Percentiles rank a stretch among this genome's conserved stretches.
Conservation (phyloP, 1,284 basidiomycete genomes). For the Marasmius oreades region DNA sequence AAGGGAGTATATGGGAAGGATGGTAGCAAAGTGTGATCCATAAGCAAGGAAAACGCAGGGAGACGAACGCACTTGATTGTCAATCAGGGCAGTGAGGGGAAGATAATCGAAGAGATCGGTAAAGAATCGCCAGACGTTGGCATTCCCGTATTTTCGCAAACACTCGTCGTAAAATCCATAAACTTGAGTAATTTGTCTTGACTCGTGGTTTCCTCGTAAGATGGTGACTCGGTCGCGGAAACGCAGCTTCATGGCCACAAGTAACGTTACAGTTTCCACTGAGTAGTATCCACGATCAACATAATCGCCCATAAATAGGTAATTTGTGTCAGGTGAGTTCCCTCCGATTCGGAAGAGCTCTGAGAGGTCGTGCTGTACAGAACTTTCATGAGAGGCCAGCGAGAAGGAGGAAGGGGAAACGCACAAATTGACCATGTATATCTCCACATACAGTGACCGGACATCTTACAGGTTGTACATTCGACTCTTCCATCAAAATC, state of each 20-base stretch:
- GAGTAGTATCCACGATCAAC: constrained; percentile 99
- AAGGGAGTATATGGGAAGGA: constrained; percentile 4
- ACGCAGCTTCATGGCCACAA: constrained; percentile 96
- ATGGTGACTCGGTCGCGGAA: constrained; percentile 99
- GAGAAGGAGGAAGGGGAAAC: constrained; percentile 38
- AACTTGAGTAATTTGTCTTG: constrained; percentile 98
- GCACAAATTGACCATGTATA: constrained; percentile 99
- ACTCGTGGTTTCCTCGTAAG: constrained; percentile 98
- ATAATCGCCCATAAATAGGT: constrained; percentile 99
- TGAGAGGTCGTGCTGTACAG: constrained; percentile 89
- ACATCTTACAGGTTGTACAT: constrained; percentile 97
- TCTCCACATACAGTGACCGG: constrained; percentile 97
- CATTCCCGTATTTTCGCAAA: constrained; percentile 98
- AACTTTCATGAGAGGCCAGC: constrained; percentile 12
- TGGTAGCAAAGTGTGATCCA: neutral
- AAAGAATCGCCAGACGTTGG: constrained; percentile 99
- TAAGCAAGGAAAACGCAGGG: neutral
- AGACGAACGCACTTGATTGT: constrained; percentile 83
- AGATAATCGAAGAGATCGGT: constrained; percentile 99
- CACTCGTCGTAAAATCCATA: constrained; percentile 99
- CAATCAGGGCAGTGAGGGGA: constrained; percentile 94
- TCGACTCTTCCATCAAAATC: constrained; percentile 96
- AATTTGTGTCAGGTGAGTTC: constrained; percentile 99
- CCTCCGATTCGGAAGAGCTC: constrained; percentile 99
- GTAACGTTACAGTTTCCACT: constrained; percentile 98